Evolutionary conservation across 805 yeast genomes (phyloP), one percentile per base, ranked within the genome.

Genomic region (Ogataea glucozyma): DNA sequence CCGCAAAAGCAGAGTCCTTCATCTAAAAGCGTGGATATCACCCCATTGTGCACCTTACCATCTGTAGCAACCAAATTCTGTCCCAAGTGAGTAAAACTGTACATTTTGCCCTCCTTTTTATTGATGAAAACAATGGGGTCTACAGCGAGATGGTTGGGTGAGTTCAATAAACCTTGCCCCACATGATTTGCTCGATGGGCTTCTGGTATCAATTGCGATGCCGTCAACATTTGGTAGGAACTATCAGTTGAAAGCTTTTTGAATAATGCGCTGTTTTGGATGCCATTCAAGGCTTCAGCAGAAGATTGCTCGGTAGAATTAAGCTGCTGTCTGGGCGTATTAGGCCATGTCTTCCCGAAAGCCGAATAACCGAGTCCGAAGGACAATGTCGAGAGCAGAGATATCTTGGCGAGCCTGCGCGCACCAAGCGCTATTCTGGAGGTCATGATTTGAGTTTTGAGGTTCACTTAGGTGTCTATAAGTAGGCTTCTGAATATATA

Each of bases 1-100:
- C 97, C 98, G 56, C 95, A 85, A 32, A 80, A 72, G 56, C 96
- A 88, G 21, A 91, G 66, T 0, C 85, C 83, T 60, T 90, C 97
- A 64, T 91, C 98, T 40, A 91, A 48, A 11, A 91, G 61, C 2
- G 95, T 81, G 2, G 95, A 75, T 4, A 87, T 64, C 3, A 90
- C 71, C 3, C 97, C 97, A 54, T 85, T 84, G 59, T 88, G 96
- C 14, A 91, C 76, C 40, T 79, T 78, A 0, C 87, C 87, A 37
- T 82, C 85, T 37, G 76, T 78, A 38, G 90, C 87, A 6, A 80
- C 70, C 27, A 89, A 60, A 26, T 74, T 71, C 4, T 67, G 59
- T 2, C 97, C 97, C 27, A 90, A 60, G 54, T 86, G 89, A 53
- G 80, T 80, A 54, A 87, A 81, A 1, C 83, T 79, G 6, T 75